Percentiles rank a stretch among this genome's conserved stretches.
Conservation (phyloP, 2,329 filamentous ascomycete genomes). For the Fusarium vanettenii region DNA sequence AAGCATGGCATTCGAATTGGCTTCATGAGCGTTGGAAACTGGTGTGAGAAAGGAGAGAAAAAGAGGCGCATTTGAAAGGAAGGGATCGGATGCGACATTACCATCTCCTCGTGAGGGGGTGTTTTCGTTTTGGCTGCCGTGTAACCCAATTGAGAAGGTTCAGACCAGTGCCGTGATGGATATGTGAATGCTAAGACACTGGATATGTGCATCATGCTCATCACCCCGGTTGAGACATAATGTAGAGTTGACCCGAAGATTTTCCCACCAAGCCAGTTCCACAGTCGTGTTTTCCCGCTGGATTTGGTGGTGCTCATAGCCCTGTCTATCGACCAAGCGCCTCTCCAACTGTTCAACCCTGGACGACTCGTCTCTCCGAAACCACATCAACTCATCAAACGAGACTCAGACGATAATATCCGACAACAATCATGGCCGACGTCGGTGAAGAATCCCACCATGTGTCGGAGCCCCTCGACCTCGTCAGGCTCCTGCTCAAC, state of each 20-base stretch:
- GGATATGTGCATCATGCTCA: conserved; percentile 14
- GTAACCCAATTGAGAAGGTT: conserved; percentile 37
- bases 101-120: conserved; percentile 32
- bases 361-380: conserved; percentile 16
- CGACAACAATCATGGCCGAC: conserved; percentile 78
- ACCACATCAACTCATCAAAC: conserved; percentile 8
- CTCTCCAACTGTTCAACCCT: conserved; percentile 14
- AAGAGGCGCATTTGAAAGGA: conserved; percentile 3
- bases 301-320: conserved; percentile 30
- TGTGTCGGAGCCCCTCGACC: conserved; percentile 92
- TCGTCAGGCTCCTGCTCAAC: conserved; percentile 93
- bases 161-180: conserved; percentile 4
- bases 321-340: conserved; percentile 24
- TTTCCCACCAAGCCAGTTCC: conserved; percentile 32
- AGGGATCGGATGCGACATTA: conserved; percentile 18
- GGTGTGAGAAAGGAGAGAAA: conserved; percentile 7
- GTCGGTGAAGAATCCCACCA: conserved; percentile 77
- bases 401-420: not conserved
- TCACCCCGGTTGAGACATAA: conserved; percentile 11
- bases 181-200: conserved; percentile 24
- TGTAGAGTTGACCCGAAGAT: conserved; percentile 34
- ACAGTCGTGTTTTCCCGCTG: conserved; percentile 34
- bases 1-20: conserved; percentile 43
- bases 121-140: conserved; percentile 35
- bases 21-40: conserved; percentile 4